Evolutionary conservation across 306 rosid genomes (phyloP).

Genomic region (Cucurbita argyrosperma): DNA sequence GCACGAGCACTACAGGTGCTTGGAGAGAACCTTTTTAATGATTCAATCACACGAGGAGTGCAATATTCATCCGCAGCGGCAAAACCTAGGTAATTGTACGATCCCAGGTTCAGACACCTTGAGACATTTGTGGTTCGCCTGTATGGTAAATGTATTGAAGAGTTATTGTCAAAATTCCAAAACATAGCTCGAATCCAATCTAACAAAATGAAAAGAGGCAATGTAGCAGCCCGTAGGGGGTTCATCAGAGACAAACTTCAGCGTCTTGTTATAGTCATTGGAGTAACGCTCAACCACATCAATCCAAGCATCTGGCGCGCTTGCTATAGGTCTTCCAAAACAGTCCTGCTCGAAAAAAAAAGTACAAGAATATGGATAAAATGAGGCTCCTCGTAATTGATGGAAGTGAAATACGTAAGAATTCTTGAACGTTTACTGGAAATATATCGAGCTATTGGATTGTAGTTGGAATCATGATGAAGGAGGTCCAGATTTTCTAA

Average conservation of each 20-base stretch:
- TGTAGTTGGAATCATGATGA: background rate
- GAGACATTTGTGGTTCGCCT: conserved; percentile 52
- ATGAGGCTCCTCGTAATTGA: background rate
- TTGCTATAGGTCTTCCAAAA: conserved; percentile 82
- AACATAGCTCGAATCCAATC: background rate
- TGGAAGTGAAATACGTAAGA: background rate
- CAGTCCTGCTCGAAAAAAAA: conserved; percentile 43
- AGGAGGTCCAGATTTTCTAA: background rate
- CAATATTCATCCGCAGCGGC: conserved; percentile 89
- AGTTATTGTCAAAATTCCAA: background rate
- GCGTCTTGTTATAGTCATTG: conserved; percentile 77
- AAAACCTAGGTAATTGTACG: conserved; percentile 87
- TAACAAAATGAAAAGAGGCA: background rate
- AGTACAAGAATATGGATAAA: background rate
- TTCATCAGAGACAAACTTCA: conserved; percentile 25
- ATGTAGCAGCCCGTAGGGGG: background rate
- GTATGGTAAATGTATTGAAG: conserved; percentile 10
- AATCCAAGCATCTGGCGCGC: conserved; percentile 97
- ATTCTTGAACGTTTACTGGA: background rate
- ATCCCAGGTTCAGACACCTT: conserved; percentile 82
- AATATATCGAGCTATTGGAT: background rate
- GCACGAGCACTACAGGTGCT: conserved; percentile 84
- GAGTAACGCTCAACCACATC: conserved; percentile 93
- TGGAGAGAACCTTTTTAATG: conserved; percentile 58
- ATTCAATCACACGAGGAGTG: conserved; percentile 66